Base-by-base conservation (phyloP, 179 eudicot genomes). In the Camellia oleifera region DNA sequence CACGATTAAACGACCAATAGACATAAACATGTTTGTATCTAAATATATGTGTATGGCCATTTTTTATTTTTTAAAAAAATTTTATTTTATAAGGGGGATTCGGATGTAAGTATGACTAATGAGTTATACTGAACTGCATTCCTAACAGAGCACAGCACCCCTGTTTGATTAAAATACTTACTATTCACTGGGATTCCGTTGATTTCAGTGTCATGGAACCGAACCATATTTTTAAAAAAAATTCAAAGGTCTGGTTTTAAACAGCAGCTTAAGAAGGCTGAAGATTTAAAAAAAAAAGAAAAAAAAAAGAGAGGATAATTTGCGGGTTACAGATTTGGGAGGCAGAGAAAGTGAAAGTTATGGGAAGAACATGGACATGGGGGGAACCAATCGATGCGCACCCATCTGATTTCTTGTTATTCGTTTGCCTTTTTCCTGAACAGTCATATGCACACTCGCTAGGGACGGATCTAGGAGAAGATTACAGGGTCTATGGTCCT, bases 311-410 rank as follows among this genome's bases (percentile, higher is more conserved):
- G 70, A 13, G 54, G 76, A n/a, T 32, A 32, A 32, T 32, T 32
- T 32, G 32, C 32, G 32, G 32, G 57, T 48, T 20, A 40, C 74
- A 74, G 75, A 26, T 72, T 74, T 17, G 86, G 91, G 86, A 82
- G 85, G 85, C 89, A 88, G 65, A 87, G 82, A 77, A 72, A 74
- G 86, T 75, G 83, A 71, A 77, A 74, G 86, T 83, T 77, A 80
- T 88, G 93, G 92, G 86, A 83, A 82, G 84, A 92, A n/a, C n/a
- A n/a, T n/a, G n/a, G n/a, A 89, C 92, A 90, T 87, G 93, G 89
- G 82, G 81, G 75, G 79, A 60, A 14, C 77, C 77, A 77, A 80
- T 65, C 4, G 58, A 66, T 58, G 56, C 42, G 63, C 75, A 72
- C 67, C 56, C 46, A 66, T 18, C 64, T 72, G 50, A 62, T 58